These are phyloP conservation scores for Pluteus cervinus DNA, from an alignment of 768 basidiomycete genomes.

Conservation along the genomic window DNA sequence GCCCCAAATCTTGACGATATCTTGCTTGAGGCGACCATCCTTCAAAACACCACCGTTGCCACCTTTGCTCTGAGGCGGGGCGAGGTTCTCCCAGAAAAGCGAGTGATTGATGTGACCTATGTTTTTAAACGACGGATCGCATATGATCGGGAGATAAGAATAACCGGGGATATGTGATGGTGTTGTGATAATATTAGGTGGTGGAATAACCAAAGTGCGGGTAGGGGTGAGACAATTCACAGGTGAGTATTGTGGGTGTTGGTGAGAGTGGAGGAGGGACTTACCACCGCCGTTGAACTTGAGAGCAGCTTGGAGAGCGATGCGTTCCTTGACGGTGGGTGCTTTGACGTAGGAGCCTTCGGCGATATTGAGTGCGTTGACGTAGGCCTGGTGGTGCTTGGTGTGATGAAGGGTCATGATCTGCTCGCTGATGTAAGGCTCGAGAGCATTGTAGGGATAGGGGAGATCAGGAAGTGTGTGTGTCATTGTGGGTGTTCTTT, in stretches of 20 bases:
- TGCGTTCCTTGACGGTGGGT: conserved; percentile 67
- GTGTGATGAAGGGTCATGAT: conserved; percentile 95
- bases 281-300: conserved; percentile 96
- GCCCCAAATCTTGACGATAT: conserved; percentile 62
- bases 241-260: neutral
- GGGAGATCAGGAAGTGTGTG: conserved; percentile 68
- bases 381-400: conserved; percentile 94
- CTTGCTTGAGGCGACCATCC: conserved; percentile 62
- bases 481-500: conserved; percentile 31
- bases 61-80: conserved; percentile 50
- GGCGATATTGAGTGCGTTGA: conserved; percentile 87
- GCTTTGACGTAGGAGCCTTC: conserved; percentile 71
- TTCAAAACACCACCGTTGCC: conserved; percentile 56
- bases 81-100: conserved; percentile 94
- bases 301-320: conserved; percentile 83
- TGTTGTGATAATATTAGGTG: conserved; percentile 15
- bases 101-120: conserved; percentile 90
- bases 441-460: conserved; percentile 82
- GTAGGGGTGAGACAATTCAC: conserved; percentile 2
- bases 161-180: too few species aligned
- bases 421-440: conserved; percentile 83
- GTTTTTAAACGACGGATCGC: neutral
- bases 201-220: conserved; percentile 7
- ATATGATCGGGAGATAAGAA: too few species aligned
- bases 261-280: conserved; percentile 15